Conservation (phyloP, 805 yeast species). For the Schwanniomyces vanrijiae region DNA sequence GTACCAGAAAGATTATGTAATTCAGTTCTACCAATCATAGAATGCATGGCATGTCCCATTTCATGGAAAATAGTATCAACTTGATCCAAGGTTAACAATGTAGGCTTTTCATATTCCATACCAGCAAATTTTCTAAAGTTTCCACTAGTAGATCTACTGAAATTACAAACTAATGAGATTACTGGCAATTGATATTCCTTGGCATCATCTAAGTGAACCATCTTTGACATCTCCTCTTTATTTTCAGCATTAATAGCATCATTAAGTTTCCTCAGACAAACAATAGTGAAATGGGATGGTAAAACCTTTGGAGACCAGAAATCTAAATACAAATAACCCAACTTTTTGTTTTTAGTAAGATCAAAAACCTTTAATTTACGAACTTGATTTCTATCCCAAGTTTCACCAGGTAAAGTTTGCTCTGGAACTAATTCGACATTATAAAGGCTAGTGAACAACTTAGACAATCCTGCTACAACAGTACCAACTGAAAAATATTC, state of each 20-base stretch:
- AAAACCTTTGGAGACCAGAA: constrained; percentile 75
- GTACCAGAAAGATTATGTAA: constrained; percentile 94
- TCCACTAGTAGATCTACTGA: constrained; percentile 39
- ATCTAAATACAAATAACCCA: constrained; percentile 87
- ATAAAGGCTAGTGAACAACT: constrained; percentile 67
- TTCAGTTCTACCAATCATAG: constrained; percentile 90
- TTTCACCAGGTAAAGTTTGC: constrained; percentile 65
- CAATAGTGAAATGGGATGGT: constrained; percentile 95
- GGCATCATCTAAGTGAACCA: constrained; percentile 41
- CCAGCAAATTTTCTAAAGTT: constrained; percentile 30
- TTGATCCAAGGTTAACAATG: constrained; percentile 69
- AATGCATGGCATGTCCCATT: constrained; percentile 99
- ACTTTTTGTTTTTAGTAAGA: constrained; percentile 47
- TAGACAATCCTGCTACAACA: constrained; percentile 78
- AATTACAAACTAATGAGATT: constrained; percentile 85
- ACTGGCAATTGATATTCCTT: constrained; percentile 79
- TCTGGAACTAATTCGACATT: constrained; percentile 76
- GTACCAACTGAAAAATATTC: constrained; percentile 82
- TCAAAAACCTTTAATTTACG: constrained; percentile 76
- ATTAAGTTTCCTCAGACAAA: constrained; percentile 83
- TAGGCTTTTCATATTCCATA: constrained; percentile 30
- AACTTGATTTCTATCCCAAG: constrained; percentile 80
- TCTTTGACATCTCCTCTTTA: constrained; percentile 16
- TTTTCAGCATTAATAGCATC: constrained; percentile 39
- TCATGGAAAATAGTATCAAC: constrained; percentile 96